These are phyloP conservation scores for Pleurotus tuoliensis DNA, from an alignment of 768 basidiomycete genomes.

Conservation along the genomic window DNA sequence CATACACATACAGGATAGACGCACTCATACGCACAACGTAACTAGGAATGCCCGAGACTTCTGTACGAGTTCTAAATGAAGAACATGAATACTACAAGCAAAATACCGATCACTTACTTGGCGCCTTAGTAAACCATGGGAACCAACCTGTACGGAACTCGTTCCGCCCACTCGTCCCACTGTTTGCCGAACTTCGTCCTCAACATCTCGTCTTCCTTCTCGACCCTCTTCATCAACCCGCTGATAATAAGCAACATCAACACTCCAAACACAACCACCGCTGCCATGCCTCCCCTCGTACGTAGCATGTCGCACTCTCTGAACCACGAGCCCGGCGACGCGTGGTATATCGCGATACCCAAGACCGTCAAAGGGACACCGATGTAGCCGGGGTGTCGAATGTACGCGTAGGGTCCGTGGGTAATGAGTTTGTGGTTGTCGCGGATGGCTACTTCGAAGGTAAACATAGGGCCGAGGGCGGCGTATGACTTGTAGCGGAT, in stretches of 20 bases:
- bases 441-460: conserved; percentile 48
- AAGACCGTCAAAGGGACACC: conserved; percentile 32
- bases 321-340: conserved; percentile 39
- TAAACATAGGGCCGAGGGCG: conserved; percentile 44
- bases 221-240: conserved; percentile 36
- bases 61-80: no score
- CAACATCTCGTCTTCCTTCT: conserved; percentile 42
- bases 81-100: no score
- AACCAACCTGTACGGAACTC: conserved; percentile 44
- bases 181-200: conserved; percentile 34
- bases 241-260: conserved; percentile 27
- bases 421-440: conserved; percentile 43
- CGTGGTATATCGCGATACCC: conserved; percentile 33
- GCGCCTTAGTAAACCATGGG: conserved; percentile 39
- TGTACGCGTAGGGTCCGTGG: conserved; percentile 42
- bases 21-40: no score
- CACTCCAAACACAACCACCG: conserved; percentile 20
- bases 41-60: no score
- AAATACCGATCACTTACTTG: no score
- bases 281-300: conserved; percentile 25
- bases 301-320: conserved; percentile 37
- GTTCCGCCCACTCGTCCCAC: conserved; percentile 39
- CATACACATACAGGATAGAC: no score
- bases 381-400: conserved; percentile 50
- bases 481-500: conserved; percentile 40